phyloP scores from a whole-genome alignment of 768 basidiomycete species.

The Albatrellus ellisii region DNA sequence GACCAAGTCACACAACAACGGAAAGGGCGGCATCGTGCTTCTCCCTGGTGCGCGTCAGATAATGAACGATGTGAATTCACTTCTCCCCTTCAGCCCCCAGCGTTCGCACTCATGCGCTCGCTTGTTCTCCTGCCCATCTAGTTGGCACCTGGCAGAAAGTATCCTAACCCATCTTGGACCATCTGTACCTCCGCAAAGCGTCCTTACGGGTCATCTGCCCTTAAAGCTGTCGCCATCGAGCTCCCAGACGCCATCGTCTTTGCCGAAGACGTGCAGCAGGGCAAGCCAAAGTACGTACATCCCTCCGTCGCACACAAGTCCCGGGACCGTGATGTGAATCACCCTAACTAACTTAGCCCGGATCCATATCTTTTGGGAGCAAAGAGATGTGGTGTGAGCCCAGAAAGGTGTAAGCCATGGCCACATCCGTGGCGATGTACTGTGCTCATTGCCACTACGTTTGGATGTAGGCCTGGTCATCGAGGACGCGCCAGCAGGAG shows the following conservation, averaged over 20 bases:
- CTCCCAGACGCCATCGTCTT: slow-evolving; percentile 63
- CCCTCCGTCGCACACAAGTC: no score
- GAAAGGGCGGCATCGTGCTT: slow-evolving; percentile 47
- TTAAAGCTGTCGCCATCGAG: slow-evolving; percentile 53
- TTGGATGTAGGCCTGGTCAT: slow-evolving; percentile 64
- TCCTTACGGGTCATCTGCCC: slow-evolving; percentile 59
- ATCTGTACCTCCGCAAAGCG: slow-evolving; percentile 83
- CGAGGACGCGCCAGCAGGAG: slow-evolving; percentile 84
- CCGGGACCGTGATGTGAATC: background rate
- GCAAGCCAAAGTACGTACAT: slow-evolving; percentile 57
- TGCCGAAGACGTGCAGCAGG: slow-evolving; percentile 70
- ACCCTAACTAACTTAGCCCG: slow-evolving; percentile 50
- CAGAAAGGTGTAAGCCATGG: slow-evolving; percentile 42
- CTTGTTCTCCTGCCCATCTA: slow-evolving; percentile 10
- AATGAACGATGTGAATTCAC: slow-evolving; percentile 36
- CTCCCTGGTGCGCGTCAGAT: slow-evolving; percentile 60
- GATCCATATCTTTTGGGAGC: slow-evolving; percentile 90
- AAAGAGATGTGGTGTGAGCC: slow-evolving; percentile 47
- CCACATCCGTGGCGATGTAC: background rate
- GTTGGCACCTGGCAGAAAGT: slow-evolving; percentile 18
- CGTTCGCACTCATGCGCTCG: slow-evolving; percentile 8
- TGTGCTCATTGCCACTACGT: slow-evolving; percentile 1
- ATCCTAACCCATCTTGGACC: slow-evolving; percentile 62
- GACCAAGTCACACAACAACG: slow-evolving; percentile 38
- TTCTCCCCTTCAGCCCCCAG: background rate